Base-by-base conservation (phyloP, 345 rosid genomes). In the Xanthoceras sorbifolium region DNA sequence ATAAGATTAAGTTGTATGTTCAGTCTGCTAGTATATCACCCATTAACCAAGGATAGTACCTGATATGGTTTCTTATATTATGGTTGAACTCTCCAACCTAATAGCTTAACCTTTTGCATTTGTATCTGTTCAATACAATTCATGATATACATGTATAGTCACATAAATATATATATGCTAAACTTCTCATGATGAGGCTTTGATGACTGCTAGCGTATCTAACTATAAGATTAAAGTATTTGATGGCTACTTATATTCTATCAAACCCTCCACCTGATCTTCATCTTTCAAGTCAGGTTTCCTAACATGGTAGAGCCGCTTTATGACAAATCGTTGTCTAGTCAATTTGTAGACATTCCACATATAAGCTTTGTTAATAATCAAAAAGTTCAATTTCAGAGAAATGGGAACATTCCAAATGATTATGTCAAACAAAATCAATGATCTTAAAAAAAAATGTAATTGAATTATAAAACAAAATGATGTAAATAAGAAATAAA, bases 351-450 rank as follows among this genome's bases (percentile, higher is more conserved):
- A 57, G 28, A 10, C 38, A 66, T n/a, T n/a, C 23, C 52, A 59
- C 7, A 22, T 3, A 3, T 23, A 72, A 36, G 15, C 34, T 57
- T 59, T 17, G 63, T 17, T 55, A 20, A 32, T 38, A 65, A 20
- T 57, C 62, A 57, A 57, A 50, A n/a, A 17, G 7, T 50, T 50
- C 12, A 12, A 50, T 50, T 22, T 57, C 28, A 57, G 62, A n/a
- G n/a, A 57, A 57, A 57, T 57, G 62, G 26, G 76, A 72, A 60
- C 36, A 23, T 60, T 60, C 40, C 67, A 40, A 78, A 23, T 31
- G 52, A 48, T 11, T 55, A 32, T 3, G 18, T 31, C 52, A 61
- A 68, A 46, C 54, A 72, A 73, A 44, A 40, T 17, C 44, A 68
- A 29, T 60, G 42, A 59, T 57, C 29, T 59, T 23, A n/a, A 74